These are phyloP conservation scores for Penicillium diatomitis DNA, from an alignment of 495 filamentous ascomycete species.

Conservation along the genomic window DNA sequence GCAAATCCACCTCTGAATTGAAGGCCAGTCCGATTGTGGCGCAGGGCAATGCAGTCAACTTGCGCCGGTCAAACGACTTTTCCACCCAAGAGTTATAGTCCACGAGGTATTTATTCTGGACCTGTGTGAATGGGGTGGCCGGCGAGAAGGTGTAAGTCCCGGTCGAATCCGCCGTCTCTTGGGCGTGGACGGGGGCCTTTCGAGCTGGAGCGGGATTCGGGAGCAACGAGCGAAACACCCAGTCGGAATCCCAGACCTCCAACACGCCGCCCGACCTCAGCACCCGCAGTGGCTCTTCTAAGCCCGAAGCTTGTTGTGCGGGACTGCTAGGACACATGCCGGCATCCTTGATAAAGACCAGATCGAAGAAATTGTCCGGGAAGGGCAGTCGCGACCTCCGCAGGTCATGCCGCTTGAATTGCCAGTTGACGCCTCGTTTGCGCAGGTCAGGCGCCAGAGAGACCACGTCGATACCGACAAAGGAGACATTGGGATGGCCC, in stretches of 20 bases:
- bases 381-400: slow-evolving; percentile 71
- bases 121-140: slow-evolving; percentile 66
- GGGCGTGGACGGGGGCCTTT: slow-evolving; percentile 45
- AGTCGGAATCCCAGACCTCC: slow-evolving; percentile 83
- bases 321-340: slow-evolving; percentile 55
- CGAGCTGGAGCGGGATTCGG: slow-evolving; percentile 60
- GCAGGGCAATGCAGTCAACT: slow-evolving; percentile 68
- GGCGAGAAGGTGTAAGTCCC: slow-evolving; percentile 78
- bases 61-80: slow-evolving; percentile 62
- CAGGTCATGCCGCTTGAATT: slow-evolving; percentile 79
- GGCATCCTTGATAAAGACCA: slow-evolving; percentile 85
- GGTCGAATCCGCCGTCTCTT: slow-evolving; percentile 51
- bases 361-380: slow-evolving; percentile 73
- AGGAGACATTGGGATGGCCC: slow-evolving; percentile 54
- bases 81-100: slow-evolving; percentile 79
- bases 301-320: slow-evolving; percentile 50
- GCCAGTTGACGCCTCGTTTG: slow-evolving; percentile 74
- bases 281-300: slow-evolving; percentile 71
- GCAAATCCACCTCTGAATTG: slow-evolving; percentile 64
- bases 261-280: slow-evolving; percentile 69
- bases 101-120: slow-evolving; percentile 72
- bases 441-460: slow-evolving; percentile 63
- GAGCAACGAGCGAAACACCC: slow-evolving; percentile 64
- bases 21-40: slow-evolving; percentile 68
- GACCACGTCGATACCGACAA: slow-evolving; percentile 78